Evolutionary conservation across 768 basidiomycete genomes (phyloP).

Genomic region (Suillus occidentalis): DNA sequence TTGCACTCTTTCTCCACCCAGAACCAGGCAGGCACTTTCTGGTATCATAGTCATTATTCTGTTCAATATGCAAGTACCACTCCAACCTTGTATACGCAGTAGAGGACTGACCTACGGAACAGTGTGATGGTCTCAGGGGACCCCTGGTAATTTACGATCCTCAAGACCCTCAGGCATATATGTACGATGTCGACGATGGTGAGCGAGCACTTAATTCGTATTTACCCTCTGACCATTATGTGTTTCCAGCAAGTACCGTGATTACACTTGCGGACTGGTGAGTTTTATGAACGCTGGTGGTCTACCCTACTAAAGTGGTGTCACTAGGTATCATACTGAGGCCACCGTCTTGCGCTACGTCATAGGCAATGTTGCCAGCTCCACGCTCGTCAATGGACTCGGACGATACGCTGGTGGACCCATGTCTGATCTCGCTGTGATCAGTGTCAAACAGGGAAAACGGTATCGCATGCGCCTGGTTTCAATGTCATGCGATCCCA

Average conservation of each 20-base stretch:
- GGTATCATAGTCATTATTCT: constrained; percentile 38
- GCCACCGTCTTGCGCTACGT: constrained; percentile 24
- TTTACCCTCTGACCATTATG: not conserved
- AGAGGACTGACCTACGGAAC: not conserved
- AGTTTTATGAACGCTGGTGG: not conserved
- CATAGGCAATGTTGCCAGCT: constrained; percentile 18
- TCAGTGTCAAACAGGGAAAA: constrained; percentile 33
- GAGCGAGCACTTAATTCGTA: not conserved
- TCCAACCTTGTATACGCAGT: not conserved
- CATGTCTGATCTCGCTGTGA: constrained; percentile 30
- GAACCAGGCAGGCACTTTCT: constrained; percentile 28
- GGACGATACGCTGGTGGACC: constrained; percentile 38
- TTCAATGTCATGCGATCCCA: constrained; percentile 41
- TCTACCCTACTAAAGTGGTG: not conserved
- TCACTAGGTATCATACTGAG: constrained; percentile 17
- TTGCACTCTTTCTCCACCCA: constrained; percentile 22
- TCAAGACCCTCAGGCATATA: constrained; percentile 33
- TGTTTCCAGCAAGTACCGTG: constrained; percentile 33
- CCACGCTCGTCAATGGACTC: constrained; percentile 40
- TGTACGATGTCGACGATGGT: constrained; percentile 49
- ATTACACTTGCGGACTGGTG: constrained; percentile 45
- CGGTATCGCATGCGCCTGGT: constrained; percentile 41
- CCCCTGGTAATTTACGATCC: constrained; percentile 43
- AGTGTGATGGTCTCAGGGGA: constrained; percentile 26
- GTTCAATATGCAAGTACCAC: constrained; percentile 35